Percentiles rank a stretch among this genome's conserved stretches.
These are phyloP conservation scores for Coemansia sp. DNA, from an alignment of 192 early-diverging fungal species.

Conservation along the genomic window DNA sequence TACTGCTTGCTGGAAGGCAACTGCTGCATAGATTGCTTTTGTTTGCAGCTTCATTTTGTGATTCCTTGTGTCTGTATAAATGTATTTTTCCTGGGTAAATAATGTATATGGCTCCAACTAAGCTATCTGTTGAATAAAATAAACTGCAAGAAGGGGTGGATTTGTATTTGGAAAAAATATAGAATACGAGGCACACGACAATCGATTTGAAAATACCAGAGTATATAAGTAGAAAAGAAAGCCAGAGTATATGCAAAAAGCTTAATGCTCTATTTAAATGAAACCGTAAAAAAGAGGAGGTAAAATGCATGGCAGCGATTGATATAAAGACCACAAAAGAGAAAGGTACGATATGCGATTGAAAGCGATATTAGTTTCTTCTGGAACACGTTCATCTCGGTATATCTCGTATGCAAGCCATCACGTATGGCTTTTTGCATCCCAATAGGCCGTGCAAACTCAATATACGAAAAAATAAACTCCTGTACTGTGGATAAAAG, in stretches of 20 bases:
- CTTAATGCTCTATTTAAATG: neutral
- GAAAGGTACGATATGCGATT: neutral
- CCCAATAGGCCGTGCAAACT: neutral
- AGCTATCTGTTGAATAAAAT: too few species aligned
- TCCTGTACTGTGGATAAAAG: neutral
- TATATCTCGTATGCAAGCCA: slow-evolving; percentile 9
- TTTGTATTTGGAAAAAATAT: neutral
- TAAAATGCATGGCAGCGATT: neutral
- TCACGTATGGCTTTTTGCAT: slow-evolving; percentile 1
- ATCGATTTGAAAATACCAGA: neutral
- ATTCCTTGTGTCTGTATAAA: neutral
- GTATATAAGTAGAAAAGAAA: neutral
- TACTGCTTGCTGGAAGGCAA: slow-evolving; percentile 9
- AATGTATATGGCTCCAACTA: too few species aligned
- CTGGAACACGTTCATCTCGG: neutral
- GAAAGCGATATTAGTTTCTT: neutral
- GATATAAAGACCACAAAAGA: neutral
- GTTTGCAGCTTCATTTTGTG: neutral
- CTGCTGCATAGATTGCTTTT: neutral
- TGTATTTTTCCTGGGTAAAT: too few species aligned
- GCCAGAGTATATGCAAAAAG: neutral
- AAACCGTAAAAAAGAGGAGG: neutral
- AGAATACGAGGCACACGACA: neutral
- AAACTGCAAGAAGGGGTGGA: neutral
- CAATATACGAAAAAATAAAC: neutral